Percentiles rank a stretch among this genome's conserved stretches.
Conservation (phyloP, 139 green algal genomes). For the Pseudopediastrum boryanum region DNA sequence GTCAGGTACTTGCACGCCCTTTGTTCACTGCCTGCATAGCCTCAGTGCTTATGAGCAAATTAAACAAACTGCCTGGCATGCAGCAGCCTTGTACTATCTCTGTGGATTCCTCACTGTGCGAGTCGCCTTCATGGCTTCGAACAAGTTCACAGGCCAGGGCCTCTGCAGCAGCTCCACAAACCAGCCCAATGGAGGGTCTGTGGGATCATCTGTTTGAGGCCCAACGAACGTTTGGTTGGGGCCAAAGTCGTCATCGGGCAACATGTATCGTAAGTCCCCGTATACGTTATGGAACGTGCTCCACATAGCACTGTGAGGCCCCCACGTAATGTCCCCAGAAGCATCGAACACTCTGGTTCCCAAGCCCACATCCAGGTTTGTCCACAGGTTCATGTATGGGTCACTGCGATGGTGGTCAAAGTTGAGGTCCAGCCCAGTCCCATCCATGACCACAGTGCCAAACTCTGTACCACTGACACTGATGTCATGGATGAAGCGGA, state of each 20-base stretch:
- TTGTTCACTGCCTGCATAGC: too few relatives aligned
- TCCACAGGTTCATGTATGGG: constrained; percentile 23
- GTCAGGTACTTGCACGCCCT: too few relatives aligned
- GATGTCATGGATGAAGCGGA: constrained; percentile 41
- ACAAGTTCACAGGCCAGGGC: constrained; percentile 23
- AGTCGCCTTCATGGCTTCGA: constrained; percentile 2
- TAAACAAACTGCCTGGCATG: too few relatives aligned
- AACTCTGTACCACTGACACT: constrained; percentile 19
- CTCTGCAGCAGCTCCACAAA: constrained; percentile 19
- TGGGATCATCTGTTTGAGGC: constrained; percentile 11
- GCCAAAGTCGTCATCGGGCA: constrained; percentile 18
- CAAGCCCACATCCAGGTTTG: constrained; percentile 9
- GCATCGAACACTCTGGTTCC: constrained; percentile 25
- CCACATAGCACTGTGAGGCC: constrained; percentile 13
- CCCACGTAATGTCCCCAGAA: constrained; percentile 21
- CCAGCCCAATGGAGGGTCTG: constrained; percentile 22
- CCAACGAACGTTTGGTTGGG: constrained; percentile 26
- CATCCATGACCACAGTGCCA: constrained; percentile 30
- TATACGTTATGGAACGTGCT: constrained; percentile 23
- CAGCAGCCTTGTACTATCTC: too few relatives aligned
- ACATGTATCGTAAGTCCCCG: neutral
- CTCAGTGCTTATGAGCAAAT: too few relatives aligned
- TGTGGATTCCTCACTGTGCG: constrained; percentile 4
- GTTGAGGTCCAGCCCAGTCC: constrained; percentile 22
- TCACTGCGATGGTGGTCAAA: constrained; percentile 23